Evolutionary conservation across 768 basidiomycete species (phyloP), one percentile per base, ranked within the genome.

Genomic region (Lactarius psammicola): DNA sequence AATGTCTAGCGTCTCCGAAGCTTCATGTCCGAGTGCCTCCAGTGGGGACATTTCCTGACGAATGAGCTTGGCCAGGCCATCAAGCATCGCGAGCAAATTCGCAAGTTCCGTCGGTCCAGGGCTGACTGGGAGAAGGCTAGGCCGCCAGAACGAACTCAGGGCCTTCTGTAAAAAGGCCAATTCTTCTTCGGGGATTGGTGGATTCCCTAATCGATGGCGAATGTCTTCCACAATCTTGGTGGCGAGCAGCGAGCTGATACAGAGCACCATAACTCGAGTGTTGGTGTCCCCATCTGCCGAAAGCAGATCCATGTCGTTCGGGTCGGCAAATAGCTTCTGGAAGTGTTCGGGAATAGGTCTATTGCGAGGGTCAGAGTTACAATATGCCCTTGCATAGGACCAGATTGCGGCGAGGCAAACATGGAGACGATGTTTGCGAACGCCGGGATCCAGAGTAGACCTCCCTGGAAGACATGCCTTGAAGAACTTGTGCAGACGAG

Each of bases 311-410:
- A 58, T 58, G 56, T 42, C 54, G 28, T 34, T 18, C 11, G 54
- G 40, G 36, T 56, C 54, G 40, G 55, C 31, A 26, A 56, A 56
- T 44, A 44, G 31, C 9, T 17, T 56, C 30, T 18, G 54, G 40
- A 62, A 56, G 7, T 40, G 38, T 28, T 58, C 56, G 9, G 62
- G 62, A 9, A 63, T 56, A 20, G 61, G 31, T 56, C 46, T 33
- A 15, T 53, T 30, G 8, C 9, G 28, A 23, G 46, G 49, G n/a
- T 44, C 23, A 23, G 62, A n/a, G n/a, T n/a, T 26, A 56, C 30
- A 53, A 13, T 56, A 57, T 6, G 42, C 54, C 33, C 15, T 56
- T 36, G 55, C 30, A 11, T 36, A 56, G 5, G 30, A 63, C 31
- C 40, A 46, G 54, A 57, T 40, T 17, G 61, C 61, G 23, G 20